Evolutionary conservation across 768 basidiomycete species (phyloP).

Genomic region (Pulveroboletus sp.): DNA sequence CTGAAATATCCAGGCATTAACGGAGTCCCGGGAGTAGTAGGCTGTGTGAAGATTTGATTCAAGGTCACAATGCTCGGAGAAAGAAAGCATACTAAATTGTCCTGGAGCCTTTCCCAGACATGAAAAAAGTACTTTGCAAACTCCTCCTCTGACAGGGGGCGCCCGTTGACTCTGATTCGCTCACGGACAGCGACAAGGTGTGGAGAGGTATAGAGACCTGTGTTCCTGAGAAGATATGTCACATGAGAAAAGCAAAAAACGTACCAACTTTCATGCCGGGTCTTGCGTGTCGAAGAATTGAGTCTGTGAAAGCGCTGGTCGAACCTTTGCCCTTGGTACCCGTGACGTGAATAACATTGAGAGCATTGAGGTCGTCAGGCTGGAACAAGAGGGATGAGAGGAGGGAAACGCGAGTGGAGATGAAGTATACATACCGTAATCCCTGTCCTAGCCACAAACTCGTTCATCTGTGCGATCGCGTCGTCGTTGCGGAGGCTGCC

Average conservation of each 20-base stretch:
- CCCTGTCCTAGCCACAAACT: constrained; percentile 83
- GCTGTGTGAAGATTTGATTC: constrained; percentile 35
- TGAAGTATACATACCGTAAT: constrained; percentile 63
- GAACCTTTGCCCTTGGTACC: constrained; percentile 99
- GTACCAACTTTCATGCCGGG: constrained; percentile 81
- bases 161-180: constrained; percentile 89
- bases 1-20: constrained; percentile 91
- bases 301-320: constrained; percentile 89
- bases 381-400: constrained; percentile 31
- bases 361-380: constrained; percentile 76
- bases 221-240: background rate
- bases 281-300: constrained; percentile 70
- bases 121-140: constrained; percentile 95
- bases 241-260: constrained; percentile 17
- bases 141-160: constrained; percentile 79
- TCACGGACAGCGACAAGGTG: constrained; percentile 95
- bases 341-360: constrained; percentile 95
- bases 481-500: constrained; percentile 49
- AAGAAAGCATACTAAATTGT: constrained; percentile 47
- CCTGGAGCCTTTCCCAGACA: constrained; percentile 85
- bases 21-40: constrained; percentile 45
- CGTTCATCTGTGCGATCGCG: constrained; percentile 85
- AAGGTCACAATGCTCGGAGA: background rate
- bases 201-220: constrained; percentile 94
- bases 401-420: background rate